phyloP scores from a whole-genome alignment of 1,139 yeast species.

The Diutina pseudorugosa region DNA sequence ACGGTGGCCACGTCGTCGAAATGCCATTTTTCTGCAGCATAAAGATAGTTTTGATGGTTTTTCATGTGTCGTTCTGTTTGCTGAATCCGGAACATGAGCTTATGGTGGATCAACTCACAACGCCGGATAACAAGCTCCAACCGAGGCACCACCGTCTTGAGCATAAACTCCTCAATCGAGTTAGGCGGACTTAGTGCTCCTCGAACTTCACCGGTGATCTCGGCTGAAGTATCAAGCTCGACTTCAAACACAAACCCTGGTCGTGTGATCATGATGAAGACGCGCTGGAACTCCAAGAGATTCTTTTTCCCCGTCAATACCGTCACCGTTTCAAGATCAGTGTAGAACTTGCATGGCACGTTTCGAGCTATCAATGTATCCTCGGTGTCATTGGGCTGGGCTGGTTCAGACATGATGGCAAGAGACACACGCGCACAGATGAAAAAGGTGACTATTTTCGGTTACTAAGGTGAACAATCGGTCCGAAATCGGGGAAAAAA shows the following conservation, averaged over 20 bases:
- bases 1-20: background rate
- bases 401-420: background rate
- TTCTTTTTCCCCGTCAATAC: background rate
- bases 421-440: background rate
- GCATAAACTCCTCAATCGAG: background rate
- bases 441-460: background rate
- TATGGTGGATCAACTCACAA: too few species aligned
- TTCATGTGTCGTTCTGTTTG: background rate
- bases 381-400: background rate
- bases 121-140: background rate
- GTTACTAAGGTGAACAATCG: background rate
- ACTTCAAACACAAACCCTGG: background rate
- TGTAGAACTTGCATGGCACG: background rate
- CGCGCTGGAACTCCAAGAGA: background rate
- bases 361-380: background rate
- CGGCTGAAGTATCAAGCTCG: background rate
- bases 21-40: background rate
- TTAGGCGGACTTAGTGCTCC: background rate
- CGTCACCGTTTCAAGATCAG: background rate
- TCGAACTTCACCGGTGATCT: background rate
- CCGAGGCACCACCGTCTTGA: background rate
- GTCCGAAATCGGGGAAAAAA: background rate
- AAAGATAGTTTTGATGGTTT: background rate
- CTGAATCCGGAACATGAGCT: background rate
- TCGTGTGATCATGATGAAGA: background rate